Conservation (phyloP, 179 eudicot species). For the Gypsophila paniculata region DNA sequence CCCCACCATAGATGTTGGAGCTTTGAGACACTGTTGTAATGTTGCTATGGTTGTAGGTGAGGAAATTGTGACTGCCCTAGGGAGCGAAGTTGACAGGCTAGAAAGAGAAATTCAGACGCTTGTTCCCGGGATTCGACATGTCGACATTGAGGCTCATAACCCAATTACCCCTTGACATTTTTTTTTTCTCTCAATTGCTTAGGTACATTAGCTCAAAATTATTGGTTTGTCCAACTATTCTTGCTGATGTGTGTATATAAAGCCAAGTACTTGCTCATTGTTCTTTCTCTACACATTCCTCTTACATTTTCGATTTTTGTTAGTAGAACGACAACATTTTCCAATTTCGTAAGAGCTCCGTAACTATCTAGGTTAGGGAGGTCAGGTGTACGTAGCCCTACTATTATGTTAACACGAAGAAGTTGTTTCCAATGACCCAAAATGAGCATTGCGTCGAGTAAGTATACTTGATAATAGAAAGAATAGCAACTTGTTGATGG, state of each 20-base stretch:
- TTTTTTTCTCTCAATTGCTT: neutral
- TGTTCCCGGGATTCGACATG: slow-evolving; percentile 93
- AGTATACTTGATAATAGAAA: too few relatives aligned
- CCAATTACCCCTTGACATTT: slow-evolving; percentile 40
- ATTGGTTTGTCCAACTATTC: neutral
- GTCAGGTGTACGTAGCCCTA: too few relatives aligned
- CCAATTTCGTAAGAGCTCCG: too few relatives aligned
- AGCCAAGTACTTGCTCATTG: neutral
- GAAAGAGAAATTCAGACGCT: slow-evolving; percentile 83
- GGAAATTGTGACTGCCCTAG: slow-evolving; percentile 88
- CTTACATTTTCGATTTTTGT: neutral
- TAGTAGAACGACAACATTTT: neutral
- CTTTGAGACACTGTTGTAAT: neutral
- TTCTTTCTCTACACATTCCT: neutral
- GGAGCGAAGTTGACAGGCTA: slow-evolving; percentile 93
- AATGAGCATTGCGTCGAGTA: too few relatives aligned
- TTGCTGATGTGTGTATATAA: slow-evolving; percentile 14
- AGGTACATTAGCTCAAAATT: slow-evolving; percentile 12
- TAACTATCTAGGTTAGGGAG: too few relatives aligned
- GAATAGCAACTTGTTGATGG: too few relatives aligned
- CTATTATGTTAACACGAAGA: too few relatives aligned
- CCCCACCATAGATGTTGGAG: neutral
- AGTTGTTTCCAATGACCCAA: too few relatives aligned
- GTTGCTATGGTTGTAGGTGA: slow-evolving; percentile 49
- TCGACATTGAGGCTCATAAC: slow-evolving; percentile 95